A percentile compares a stretch with the other conserved stretches of the same genome.
phyloP scores from a whole-genome alignment of 106 monocot species.

The Allium cepa region DNA sequence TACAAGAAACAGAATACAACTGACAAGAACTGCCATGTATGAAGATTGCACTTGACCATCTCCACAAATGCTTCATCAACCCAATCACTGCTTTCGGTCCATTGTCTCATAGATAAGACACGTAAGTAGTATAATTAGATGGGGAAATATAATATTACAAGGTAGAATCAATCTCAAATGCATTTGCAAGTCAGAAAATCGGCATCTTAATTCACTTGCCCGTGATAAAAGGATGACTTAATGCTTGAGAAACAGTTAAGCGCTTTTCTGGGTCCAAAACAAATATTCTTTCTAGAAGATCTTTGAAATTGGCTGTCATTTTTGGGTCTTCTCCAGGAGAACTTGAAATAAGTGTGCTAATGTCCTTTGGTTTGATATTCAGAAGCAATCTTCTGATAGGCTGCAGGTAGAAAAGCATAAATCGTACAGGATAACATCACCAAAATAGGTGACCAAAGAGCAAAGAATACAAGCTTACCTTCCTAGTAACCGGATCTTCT shows the following conservation, averaged over 20 bases:
- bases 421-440: not conserved
- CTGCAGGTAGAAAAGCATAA: conserved; percentile 25
- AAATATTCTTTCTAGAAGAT: conserved; percentile 93
- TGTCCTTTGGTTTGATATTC: conserved; percentile 87
- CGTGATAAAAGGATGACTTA: conserved; percentile 97
- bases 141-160: conserved; percentile 36
- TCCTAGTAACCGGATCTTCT: conserved; percentile 96
- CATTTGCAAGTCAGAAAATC: conserved; percentile 50
- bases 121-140: conserved; percentile 55
- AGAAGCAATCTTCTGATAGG: conserved; percentile 62
- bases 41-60: conserved; percentile 35
- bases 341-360: conserved; percentile 57
- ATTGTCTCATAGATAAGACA: conserved; percentile 42
- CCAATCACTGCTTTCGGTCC: conserved; percentile 32
- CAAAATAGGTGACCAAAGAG: not conserved
- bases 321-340: conserved; percentile 82
- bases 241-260: conserved; percentile 92
- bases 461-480: conserved; percentile 30
- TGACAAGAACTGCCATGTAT: conserved; percentile 44
- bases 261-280: conserved; percentile 96
- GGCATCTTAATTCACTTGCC: conserved; percentile 95
- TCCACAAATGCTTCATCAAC: conserved; percentile 34
- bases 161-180: conserved; percentile 38
- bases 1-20: conserved; percentile 94
- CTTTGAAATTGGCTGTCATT: conserved; percentile 83